Evolutionary conservation across 2,329 filamentous ascomycete genomes (phyloP).

Genomic region (Pseudogymnoascus sp.): DNA sequence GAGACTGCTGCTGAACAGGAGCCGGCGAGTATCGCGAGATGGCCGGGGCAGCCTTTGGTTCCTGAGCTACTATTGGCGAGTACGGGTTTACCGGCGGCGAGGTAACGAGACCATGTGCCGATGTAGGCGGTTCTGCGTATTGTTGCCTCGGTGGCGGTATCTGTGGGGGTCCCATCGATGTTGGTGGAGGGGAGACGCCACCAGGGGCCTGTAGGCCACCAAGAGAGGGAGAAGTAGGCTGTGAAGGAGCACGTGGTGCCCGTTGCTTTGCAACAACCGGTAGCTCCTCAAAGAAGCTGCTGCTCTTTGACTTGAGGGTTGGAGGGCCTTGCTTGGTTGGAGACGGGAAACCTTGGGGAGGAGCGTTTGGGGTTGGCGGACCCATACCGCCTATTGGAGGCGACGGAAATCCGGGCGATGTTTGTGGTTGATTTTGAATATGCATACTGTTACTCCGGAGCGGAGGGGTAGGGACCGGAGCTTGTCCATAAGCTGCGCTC

Average conservation of each 20-base stretch:
- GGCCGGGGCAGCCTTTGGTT: slow-evolving; percentile 17
- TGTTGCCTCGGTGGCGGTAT: slow-evolving; percentile 18
- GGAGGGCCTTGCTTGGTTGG: slow-evolving; percentile 9
- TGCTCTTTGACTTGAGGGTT: slow-evolving; percentile 34
- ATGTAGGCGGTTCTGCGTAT: slow-evolving; percentile 14
- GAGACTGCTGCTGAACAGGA: slow-evolving; percentile 16
- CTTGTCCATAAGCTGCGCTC: slow-evolving; percentile 23
- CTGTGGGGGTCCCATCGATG: slow-evolving; percentile 17
- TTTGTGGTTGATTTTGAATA: slow-evolving; percentile 20
- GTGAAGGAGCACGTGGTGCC: slow-evolving; percentile 41
- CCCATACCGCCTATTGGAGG: slow-evolving; percentile 19
- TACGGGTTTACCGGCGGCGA: slow-evolving; percentile 31
- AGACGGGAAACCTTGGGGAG: neutral
- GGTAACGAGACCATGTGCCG: slow-evolving; percentile 25
- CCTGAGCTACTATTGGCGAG: slow-evolving; percentile 20
- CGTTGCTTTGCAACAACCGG: slow-evolving; percentile 57
- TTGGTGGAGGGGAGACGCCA: slow-evolving; percentile 19
- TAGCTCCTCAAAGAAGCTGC: slow-evolving; percentile 71
- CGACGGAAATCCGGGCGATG: slow-evolving; percentile 20
- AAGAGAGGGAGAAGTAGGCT: slow-evolving; percentile 21
- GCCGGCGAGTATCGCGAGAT: slow-evolving; percentile 18
- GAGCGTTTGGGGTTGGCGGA: slow-evolving; percentile 12
- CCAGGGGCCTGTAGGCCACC: slow-evolving; percentile 22
- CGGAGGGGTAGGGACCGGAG: slow-evolving; percentile 21
- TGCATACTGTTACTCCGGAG: slow-evolving; percentile 28